Conservation (phyloP, 2,329 filamentous ascomycete species). For the Diaporthe citri region DNA sequence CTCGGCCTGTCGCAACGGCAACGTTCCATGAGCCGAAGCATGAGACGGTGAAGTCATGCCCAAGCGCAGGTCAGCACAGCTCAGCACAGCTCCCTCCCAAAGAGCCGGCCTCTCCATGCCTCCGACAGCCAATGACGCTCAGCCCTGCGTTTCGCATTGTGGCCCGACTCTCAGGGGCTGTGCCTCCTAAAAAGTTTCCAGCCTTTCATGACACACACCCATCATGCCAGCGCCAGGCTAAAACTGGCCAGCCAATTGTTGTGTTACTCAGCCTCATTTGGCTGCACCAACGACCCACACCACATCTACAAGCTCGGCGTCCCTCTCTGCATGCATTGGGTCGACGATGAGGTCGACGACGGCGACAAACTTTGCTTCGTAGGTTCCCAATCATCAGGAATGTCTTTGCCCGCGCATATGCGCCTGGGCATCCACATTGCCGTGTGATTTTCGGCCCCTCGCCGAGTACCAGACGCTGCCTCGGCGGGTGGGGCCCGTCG, state of each 20-base stretch:
- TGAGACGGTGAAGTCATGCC: constrained; percentile 21
- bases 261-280: constrained; percentile 30
- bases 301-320: neutral
- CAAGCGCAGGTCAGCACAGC: neutral
- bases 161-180: constrained; percentile 25
- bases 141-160: constrained; percentile 9
- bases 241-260: constrained; percentile 10
- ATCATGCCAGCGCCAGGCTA: constrained; percentile 25
- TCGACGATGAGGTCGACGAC: neutral
- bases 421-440: neutral
- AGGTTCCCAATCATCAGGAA: neutral
- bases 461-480: neutral
- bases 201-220: constrained; percentile 24
- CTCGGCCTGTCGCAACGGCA: constrained; percentile 28
- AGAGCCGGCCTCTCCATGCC: constrained; percentile 8
- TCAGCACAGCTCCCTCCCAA: neutral
- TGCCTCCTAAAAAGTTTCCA: constrained; percentile 1
- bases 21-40: constrained; percentile 21
- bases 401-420: too few relatives aligned
- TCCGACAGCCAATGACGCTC: neutral
- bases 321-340: neutral
- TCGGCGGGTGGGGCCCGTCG: neutral
- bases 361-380: neutral
- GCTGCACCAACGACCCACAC: constrained; percentile 20
- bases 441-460: neutral